Evolutionary conservation across 192 early-diverging fungal genomes (phyloP).

Genomic region (Spizellomyces sp.): DNA sequence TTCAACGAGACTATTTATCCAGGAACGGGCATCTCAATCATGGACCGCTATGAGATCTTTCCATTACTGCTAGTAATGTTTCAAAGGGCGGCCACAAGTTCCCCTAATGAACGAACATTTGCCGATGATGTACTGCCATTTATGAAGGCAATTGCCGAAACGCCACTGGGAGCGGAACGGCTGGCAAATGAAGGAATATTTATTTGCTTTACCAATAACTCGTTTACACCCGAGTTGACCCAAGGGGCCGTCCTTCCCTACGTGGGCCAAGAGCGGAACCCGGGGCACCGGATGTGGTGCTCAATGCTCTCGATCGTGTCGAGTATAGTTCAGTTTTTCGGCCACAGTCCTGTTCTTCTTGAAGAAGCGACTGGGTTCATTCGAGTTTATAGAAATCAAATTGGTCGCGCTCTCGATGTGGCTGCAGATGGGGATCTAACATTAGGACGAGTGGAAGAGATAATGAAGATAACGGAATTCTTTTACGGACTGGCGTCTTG

Average conservation of each 20-base stretch:
- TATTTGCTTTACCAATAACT: constrained; percentile 34
- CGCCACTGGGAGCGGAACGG: constrained; percentile 29
- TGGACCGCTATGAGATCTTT: constrained; percentile 26
- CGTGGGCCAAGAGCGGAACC: constrained; percentile 21
- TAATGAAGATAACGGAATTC: constrained; percentile 29
- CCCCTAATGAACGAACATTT: not conserved
- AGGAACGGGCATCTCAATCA: constrained; percentile 13
- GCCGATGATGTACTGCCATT: constrained; percentile 20
- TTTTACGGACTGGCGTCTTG: constrained; percentile 30
- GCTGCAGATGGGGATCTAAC: constrained; percentile 17
- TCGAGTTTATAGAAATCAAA: constrained; percentile 39
- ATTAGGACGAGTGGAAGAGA: constrained; percentile 33
- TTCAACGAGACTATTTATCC: not conserved
- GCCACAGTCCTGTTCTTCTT: constrained; percentile 7
- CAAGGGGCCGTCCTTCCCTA: constrained; percentile 29
- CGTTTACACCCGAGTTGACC: constrained; percentile 25
- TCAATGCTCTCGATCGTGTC: constrained; percentile 37
- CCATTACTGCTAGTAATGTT: constrained; percentile 24
- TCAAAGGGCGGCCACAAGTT: constrained; percentile 15
- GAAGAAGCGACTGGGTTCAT: constrained; percentile 41
- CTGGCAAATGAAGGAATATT: constrained; percentile 24
- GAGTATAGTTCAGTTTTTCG: constrained; percentile 12
- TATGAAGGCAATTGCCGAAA: constrained; percentile 37
- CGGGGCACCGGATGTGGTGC: constrained; percentile 52
- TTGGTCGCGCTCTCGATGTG: constrained; percentile 19